Evolutionary conservation across 768 basidiomycete genomes (phyloP), one percentile per base, ranked within the genome.

Genomic region (Pulveroboletus sp.): DNA sequence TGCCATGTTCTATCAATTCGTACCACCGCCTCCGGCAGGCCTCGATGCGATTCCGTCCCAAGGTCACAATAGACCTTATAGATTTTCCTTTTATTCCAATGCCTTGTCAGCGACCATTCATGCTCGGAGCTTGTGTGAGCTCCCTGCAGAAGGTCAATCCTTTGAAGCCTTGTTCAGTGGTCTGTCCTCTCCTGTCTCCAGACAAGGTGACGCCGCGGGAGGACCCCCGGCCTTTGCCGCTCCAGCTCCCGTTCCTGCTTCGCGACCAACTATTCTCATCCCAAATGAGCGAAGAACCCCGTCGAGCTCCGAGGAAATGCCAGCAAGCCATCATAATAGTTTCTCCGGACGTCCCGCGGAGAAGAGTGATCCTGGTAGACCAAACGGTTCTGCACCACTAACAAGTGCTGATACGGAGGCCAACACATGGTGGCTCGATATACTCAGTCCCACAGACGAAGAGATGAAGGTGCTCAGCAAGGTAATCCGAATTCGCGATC

Each of bases 11-110:
- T 51, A 51, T 16, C 49, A 45, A 41, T 57, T 54, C 17, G 10
- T 17, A 2, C 20, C 57, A 8, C 52, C 52, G 5, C 54, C 53
- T 20, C 32, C 53, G 1, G 25, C 50, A 2, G 50, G 43, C 11
- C 31, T 62, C 21, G 51, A 52, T 11, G 72, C 72, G 7, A 72
- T 77, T 42, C 67, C 76, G 20, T 70, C 75, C 43, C 73, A 75
- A 4, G 82, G 78, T 0, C 86, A 93, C 55, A 92, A 94, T 60
- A 76, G 93, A 60, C 95, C 94, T 9, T 98, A 97, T 63, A 81
- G 97, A 38, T 99, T 98, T 72, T 97, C 97, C 0, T 99, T 98
- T 72, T 99, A 98, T 70, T 97, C 92, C 16, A 98, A 97, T 60
- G 79, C 87, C 5, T 73, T 97, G 41, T 83, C 86, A 3, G 87